Conservation (phyloP, 2,329 filamentous ascomycete species). For the Trichophyton schoenleinii region DNA sequence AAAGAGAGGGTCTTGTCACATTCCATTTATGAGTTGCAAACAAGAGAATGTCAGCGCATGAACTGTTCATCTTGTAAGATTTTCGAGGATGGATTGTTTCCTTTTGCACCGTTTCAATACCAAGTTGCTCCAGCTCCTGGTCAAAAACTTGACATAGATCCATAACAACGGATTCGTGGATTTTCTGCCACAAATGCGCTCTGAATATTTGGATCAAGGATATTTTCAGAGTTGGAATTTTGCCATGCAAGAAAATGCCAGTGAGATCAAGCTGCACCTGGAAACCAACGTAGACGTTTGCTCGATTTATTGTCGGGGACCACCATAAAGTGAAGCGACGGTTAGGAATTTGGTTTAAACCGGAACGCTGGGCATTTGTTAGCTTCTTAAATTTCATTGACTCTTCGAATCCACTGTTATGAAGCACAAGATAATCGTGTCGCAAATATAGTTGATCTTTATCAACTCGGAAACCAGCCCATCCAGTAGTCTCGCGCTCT, state of each 20-base stretch:
- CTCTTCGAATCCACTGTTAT: constrained; percentile 42
- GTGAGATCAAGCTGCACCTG: constrained; percentile 96
- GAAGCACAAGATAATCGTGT: constrained; percentile 37
- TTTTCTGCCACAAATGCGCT: constrained; percentile 99
- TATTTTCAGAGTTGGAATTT: constrained; percentile 96
- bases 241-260: constrained; percentile 97
- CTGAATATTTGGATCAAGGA: constrained; percentile 98
- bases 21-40: constrained; percentile 99
- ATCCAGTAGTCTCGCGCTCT: constrained; percentile 33
- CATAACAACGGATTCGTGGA: constrained; percentile 97
- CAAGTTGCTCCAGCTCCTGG: constrained; percentile 86
- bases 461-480: constrained; percentile 42
- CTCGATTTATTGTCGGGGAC: constrained; percentile 85
- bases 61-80: constrained; percentile 99
- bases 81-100: constrained; percentile 98
- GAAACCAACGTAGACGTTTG: constrained; percentile 98
- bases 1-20: constrained; percentile 78
- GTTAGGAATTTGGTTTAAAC: constrained; percentile 97
- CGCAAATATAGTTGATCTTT: constrained; percentile 40
- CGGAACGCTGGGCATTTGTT: constrained; percentile 90
- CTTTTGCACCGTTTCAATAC: constrained; percentile 96
- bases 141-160: constrained; percentile 98
- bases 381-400: constrained; percentile 98
- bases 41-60: constrained; percentile 89
- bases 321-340: constrained; percentile 98